Percentiles rank a stretch among this genome's conserved stretches.
Conservation (phyloP, 495 filamentous ascomycete genomes). For the Tricharina praecox region DNA sequence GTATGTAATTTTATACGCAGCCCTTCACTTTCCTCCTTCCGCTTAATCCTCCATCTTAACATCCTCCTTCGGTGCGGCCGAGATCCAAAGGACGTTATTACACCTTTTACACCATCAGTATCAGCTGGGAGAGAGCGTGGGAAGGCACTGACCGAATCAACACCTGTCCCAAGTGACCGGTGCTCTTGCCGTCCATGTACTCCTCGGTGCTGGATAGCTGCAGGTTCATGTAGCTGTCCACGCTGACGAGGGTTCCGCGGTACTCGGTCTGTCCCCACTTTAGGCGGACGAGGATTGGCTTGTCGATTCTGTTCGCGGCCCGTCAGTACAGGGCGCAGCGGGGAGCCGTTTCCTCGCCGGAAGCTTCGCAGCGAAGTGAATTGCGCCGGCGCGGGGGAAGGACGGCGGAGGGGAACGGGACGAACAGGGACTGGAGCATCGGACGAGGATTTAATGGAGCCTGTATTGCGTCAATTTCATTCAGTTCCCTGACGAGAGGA, state of each 20-base stretch:
- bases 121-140: not conserved
- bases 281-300: slow-evolving; percentile 73
- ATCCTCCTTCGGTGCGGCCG: slow-evolving; percentile 27
- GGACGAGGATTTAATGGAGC: slow-evolving; percentile 82
- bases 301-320: slow-evolving; percentile 48
- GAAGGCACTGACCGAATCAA: slow-evolving; percentile 55
- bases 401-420: slow-evolving; percentile 14
- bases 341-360: slow-evolving; percentile 9
- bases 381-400: slow-evolving; percentile 5
- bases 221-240: slow-evolving; percentile 98
- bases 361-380: not conserved
- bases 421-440: slow-evolving; percentile 72
- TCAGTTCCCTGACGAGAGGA: slow-evolving; percentile 15
- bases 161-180: slow-evolving; percentile 70
- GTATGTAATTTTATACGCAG: not conserved
- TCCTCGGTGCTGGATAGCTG: slow-evolving; percentile 80
- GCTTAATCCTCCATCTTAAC: slow-evolving; percentile 36
- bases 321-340: slow-evolving; percentile 1
- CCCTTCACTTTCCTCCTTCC: not conserved
- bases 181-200: slow-evolving; percentile 73
- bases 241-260: slow-evolving; percentile 73
- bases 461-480: slow-evolving; percentile 34
- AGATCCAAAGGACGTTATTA: slow-evolving; percentile 92
- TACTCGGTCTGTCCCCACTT: slow-evolving; percentile 99
- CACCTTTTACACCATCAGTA: slow-evolving; percentile 36